Conservation (phyloP, 148 eudicot species). For the Rhododendron molle region DNA sequence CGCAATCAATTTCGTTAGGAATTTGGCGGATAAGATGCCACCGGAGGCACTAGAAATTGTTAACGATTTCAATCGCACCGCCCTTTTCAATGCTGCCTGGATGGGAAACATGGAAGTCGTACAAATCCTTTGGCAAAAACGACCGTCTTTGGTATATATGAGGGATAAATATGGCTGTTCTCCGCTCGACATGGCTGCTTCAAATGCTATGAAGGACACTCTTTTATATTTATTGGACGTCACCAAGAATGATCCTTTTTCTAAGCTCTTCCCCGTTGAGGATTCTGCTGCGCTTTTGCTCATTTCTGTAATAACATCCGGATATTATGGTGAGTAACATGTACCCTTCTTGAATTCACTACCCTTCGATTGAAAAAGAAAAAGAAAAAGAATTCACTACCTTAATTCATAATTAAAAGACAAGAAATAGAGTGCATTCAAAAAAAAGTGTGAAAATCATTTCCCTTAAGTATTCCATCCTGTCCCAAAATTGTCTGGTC, state of each 20-base stretch:
- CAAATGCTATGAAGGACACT: neutral
- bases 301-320: neutral
- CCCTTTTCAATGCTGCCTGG: neutral
- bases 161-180: neutral
- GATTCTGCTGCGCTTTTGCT: neutral
- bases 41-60: neutral
- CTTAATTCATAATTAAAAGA: no score
- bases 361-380: no score
- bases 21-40: constrained; percentile 6
- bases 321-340: neutral
- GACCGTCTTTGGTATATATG: neutral
- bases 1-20: constrained; percentile 8
- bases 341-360: no score
- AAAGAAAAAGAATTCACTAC: no score
- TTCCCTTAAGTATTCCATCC: no score
- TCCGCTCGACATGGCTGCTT: neutral
- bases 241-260: neutral
- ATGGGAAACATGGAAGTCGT: neutral
- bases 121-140: neutral
- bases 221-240: neutral
- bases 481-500: no score
- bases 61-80: neutral
- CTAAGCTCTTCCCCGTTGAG: neutral
- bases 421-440: no score
- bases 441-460: no score